Percentiles rank a stretch among this genome's conserved stretches.
Conservation (phyloP, 768 basidiomycete genomes). For the Holtermanniella nyarrowii region DNA sequence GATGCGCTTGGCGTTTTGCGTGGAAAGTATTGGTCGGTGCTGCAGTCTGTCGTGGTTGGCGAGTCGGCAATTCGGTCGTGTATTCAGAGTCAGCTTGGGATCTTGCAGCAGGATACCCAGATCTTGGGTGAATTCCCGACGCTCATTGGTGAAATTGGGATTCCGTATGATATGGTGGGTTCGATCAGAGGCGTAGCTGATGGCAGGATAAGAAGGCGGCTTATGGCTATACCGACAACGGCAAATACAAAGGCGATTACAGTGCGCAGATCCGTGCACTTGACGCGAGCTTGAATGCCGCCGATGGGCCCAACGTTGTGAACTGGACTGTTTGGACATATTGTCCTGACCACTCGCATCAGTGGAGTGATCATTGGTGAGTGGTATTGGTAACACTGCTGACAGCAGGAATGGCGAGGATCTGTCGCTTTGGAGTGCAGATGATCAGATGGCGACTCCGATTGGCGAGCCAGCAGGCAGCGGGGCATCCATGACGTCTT, state of each 20-base stretch:
- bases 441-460: slow-evolving; percentile 49
- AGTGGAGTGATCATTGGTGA: slow-evolving; percentile 87
- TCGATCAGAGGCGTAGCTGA: slow-evolving; percentile 3
- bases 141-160: slow-evolving; percentile 77
- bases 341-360: slow-evolving; percentile 57
- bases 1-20: slow-evolving; percentile 87
- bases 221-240: slow-evolving; percentile 64
- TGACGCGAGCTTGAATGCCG: slow-evolving; percentile 43
- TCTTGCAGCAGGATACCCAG: slow-evolving; percentile 65
- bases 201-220: slow-evolving; percentile 61
- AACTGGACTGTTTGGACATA: slow-evolving; percentile 45
- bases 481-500: background rate
- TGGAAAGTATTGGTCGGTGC: slow-evolving; percentile 44
- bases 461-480: background rate
- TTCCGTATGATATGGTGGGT: slow-evolving; percentile 38
- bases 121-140: slow-evolving; percentile 62
- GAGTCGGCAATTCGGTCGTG: slow-evolving; percentile 68
- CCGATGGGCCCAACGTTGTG: slow-evolving; percentile 42
- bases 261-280: slow-evolving; percentile 60
- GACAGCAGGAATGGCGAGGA: slow-evolving; percentile 67
- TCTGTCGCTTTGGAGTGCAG: slow-evolving; percentile 71
- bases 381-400: slow-evolving; percentile 1
- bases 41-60: slow-evolving; percentile 73
- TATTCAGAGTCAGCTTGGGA: slow-evolving; percentile 69
- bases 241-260: slow-evolving; percentile 62